Conservation (phyloP, 2,329 filamentous ascomycete genomes). For the Scorias spongiosa region DNA sequence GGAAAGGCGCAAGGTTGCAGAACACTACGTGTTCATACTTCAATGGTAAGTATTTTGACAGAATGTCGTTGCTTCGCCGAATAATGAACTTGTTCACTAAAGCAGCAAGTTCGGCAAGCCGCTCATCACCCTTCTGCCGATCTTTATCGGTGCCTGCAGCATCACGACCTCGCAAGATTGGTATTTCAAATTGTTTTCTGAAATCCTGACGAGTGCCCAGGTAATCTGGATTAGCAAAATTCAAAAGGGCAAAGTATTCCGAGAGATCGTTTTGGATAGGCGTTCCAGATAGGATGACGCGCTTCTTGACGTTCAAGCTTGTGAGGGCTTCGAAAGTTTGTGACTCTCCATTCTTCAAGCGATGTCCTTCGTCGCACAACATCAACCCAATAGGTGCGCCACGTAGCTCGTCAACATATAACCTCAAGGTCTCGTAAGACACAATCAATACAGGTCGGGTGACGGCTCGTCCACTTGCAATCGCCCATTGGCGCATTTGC, state of each 20-base stretch:
- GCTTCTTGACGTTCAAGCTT: conserved; percentile 71
- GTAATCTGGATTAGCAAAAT: conserved; percentile 88
- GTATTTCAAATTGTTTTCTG: conserved; percentile 82
- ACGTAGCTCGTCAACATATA: conserved; percentile 81
- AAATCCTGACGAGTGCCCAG: conserved; percentile 83
- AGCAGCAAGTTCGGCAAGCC: conserved; percentile 62
- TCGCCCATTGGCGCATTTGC: conserved; percentile 89
- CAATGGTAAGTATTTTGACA: conserved; percentile 92
- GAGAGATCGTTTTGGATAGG: conserved; percentile 98
- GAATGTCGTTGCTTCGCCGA: conserved; percentile 87
- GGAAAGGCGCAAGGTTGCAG: conserved; percentile 86
- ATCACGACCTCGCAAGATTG: conserved; percentile 82
- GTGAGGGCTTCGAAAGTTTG: conserved; percentile 89
- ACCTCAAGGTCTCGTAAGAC: conserved; percentile 85
- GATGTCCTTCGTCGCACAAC: conserved; percentile 91
- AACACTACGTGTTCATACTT: conserved; percentile 99
- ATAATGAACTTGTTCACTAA: conserved; percentile 98
- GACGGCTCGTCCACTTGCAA: conserved; percentile 74
- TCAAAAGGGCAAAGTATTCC: conserved; percentile 90
- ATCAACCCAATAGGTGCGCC: conserved; percentile 82
- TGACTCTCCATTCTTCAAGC: conserved; percentile 90
- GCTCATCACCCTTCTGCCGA: conserved; percentile 66
- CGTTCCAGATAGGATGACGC: conserved; percentile 90
- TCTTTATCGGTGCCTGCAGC: conserved; percentile 76
- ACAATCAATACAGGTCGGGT: conserved; percentile 92